A percentile compares a stretch with the other conserved stretches of the same genome.
Conservation (phyloP, 805 yeast genomes). For the Sugiyamaella mastotermitis region DNA sequence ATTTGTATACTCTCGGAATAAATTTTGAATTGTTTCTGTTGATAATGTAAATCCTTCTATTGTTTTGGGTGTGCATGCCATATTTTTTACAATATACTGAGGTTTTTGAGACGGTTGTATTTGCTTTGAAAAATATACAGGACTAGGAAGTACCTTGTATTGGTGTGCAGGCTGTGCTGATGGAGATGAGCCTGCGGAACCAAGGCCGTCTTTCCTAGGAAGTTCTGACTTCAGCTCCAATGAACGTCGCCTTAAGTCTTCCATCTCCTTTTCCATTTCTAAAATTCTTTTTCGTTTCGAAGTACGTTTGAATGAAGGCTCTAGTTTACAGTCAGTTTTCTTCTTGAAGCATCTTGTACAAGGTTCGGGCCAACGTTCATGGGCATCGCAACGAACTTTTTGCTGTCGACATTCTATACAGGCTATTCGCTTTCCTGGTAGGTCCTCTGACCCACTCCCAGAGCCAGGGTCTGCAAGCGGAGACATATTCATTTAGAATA, state of each 20-base stretch:
- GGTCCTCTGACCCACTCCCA: conserved; percentile 4
- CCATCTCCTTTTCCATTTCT: conserved; percentile 65
- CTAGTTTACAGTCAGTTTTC: conserved; percentile 61
- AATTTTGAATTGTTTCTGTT: conserved; percentile 51
- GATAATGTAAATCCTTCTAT: conserved; percentile 62
- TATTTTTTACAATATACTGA: conserved; percentile 5
- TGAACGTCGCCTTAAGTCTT: conserved; percentile 48
- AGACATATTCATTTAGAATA: no score
- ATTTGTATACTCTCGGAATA: conserved; percentile 65
- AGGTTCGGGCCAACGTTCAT: conserved; percentile 64
- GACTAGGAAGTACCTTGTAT: conserved; percentile 5
- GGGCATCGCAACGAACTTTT: conserved; percentile 73
- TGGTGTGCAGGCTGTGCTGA: neutral
- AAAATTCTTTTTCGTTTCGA: conserved; percentile 58
- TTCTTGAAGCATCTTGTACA: conserved; percentile 78
- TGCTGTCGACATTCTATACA: conserved; percentile 97
- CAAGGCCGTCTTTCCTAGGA: neutral
- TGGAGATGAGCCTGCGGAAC: neutral
- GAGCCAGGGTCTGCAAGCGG: conserved; percentile 1
- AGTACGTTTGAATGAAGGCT: conserved; percentile 81
- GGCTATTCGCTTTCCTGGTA: conserved; percentile 55
- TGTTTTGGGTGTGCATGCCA: conserved; percentile 45
- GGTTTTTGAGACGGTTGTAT: conserved; percentile 7
- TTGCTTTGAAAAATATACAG: conserved; percentile 7
- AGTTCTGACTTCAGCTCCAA: neutral